Base-by-base conservation (phyloP, 192 early-diverging fungal species). In the Podila horticola region DNA sequence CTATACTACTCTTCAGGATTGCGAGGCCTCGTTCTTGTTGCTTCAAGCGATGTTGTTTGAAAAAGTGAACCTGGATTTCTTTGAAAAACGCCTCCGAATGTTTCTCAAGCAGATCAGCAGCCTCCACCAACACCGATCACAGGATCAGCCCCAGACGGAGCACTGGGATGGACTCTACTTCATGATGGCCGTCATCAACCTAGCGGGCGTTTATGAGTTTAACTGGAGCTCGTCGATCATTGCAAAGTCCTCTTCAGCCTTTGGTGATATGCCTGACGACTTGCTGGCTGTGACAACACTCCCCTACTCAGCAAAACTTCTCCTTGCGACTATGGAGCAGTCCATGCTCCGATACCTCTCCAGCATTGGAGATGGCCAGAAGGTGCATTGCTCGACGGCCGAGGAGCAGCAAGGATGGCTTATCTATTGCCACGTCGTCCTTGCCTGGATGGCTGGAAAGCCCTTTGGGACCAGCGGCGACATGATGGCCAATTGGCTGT, bases 41-140 rank as follows among this genome's bases (percentile, higher is more conserved):
- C 73, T 90, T 5, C 89, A 90, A 38, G 86, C 87, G 15, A 87
- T 90, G 89, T 69, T 90, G 26, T 90, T 90, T 71, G 88, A 86
- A 19, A 90, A 87, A 55, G 86, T 90, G 33, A 88, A 86, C 5
- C 73, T 90, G n/a, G 89, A 90, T 45, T 33, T 72, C 17, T 90
- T 90, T 71, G 70, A 79, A 11, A 73, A 84, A 36, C 71, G 73
- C 29, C 58, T 74, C 28, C 50, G 58, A 33, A 61, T 41, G 31
- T 79, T 85, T 48, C 31, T 64, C 5, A 74, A 82, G 22, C 75
- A 82, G 55, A n/a, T 79, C 29, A 58, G 45, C 5, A 28, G 41
- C 22, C 49, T 68, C 20, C 69, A 82, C 38, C 58, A 49, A 24
- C 50, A 29, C 4, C 52, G 26, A 24, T 1, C 9, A 19, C 58